Evolutionary conservation across 2,329 filamentous ascomycete genomes (phyloP).

Genomic region (Pseudocercospora crystallina): DNA sequence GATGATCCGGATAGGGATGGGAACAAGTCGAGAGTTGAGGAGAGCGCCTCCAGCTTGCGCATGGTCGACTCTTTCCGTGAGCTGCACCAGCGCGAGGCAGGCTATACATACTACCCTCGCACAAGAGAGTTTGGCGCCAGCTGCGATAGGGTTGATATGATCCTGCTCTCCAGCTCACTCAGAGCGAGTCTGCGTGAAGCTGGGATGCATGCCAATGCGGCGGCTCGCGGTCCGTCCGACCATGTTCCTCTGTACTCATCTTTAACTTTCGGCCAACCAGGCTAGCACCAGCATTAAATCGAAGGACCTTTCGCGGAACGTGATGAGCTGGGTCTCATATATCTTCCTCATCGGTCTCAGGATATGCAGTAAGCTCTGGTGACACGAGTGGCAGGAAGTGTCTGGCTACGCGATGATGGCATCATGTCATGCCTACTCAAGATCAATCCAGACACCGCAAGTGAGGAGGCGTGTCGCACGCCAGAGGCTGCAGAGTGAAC

Average conservation of each 20-base stretch:
- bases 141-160: conserved; percentile 56
- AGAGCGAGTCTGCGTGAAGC: conserved; percentile 39
- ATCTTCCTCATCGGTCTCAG: too few species aligned
- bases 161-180: conserved; percentile 46
- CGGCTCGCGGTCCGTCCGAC: conserved; percentile 54
- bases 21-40: too few species aligned
- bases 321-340: conserved; percentile 22
- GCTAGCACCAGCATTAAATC: too few species aligned
- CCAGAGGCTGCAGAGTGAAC: too few species aligned
- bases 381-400: too few species aligned
- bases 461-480: too few species aligned
- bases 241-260: conserved; percentile 51
- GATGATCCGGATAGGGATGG: conserved; percentile 15
- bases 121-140: conserved; percentile 48
- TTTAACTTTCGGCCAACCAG: too few species aligned
- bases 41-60: conserved; percentile 22
- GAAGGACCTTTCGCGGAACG: too few species aligned
- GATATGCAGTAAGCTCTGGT: too few species aligned
- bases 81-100: conserved; percentile 42
- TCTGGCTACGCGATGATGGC: too few species aligned
- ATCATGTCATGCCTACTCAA: too few species aligned
- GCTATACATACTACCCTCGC: conserved; percentile 52
- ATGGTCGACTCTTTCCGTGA: conserved; percentile 53
- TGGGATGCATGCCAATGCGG: conserved; percentile 43
- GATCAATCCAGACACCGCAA: too few species aligned